Base-by-base conservation (phyloP, 345 rosid species). In the Tarenaya hassleriana region DNA sequence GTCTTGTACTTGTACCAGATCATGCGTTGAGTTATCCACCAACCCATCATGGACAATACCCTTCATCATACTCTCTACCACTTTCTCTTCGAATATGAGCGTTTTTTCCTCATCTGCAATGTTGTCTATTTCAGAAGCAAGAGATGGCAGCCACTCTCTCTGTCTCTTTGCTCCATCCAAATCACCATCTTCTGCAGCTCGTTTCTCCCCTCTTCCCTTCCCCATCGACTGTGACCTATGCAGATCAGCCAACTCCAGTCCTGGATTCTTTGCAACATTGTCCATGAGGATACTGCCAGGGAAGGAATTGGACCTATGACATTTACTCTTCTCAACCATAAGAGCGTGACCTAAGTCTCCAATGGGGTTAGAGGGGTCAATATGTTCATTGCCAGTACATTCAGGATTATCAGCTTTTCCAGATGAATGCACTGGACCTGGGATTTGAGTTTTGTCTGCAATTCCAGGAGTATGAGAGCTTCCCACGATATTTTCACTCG, bases 131-230 rank as follows among this genome's bases (percentile, higher is more conserved):
- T 71, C 69, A 56, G 56, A 40, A 61, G 69, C 66, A 62, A 73
- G 51, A 32, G 83, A 46, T 18, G 80, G 64, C 66, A 77, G 69
- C 90, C 95, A 81, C 48, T 77, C 83, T 69, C 82, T 85, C 47
- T 68, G 76, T 72, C 76, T 83, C 69, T 88, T 88, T 46, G 62
- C 50, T 63, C 52, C 75, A 32, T 66, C 61, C 56, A 52, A n/a
- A 77, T 71, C 75, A 79, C 53, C 64, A 41, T 63, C 68, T 56
- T 75, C 88, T 47, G 58, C 42, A 65, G 56, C 60, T 40, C 88
- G 77, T 66, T 88, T 92, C 74, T 81, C 84, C 8, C 86, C 88
- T 60, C 72, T 76, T 57, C 73, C 89, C 61, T 68, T 69, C 64
- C 69, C 82, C 70, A 73, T 60, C 40, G 84, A 69, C 53, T 49